Percentiles rank a stretch among this genome's conserved stretches.
These are phyloP conservation scores for Gnetum montanum DNA, from an alignment of 75 land plant species.

Conservation along the genomic window DNA sequence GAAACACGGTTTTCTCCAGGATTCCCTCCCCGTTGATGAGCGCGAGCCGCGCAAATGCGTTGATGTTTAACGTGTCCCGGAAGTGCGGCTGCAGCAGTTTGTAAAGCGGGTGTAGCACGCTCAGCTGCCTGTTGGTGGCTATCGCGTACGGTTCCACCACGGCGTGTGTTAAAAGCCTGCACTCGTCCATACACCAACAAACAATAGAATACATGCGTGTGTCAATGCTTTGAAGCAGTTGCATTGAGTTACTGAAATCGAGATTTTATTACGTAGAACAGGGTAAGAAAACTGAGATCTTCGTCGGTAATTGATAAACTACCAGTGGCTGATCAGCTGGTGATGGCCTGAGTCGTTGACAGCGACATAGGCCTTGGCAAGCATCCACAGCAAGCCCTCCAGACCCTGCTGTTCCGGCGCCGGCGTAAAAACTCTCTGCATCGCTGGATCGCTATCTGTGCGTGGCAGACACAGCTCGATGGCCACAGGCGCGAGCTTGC, in stretches of 20 bases:
- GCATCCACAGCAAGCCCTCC: slow-evolving; percentile 44
- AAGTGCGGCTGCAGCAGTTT: slow-evolving; percentile 65
- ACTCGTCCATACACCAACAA: slow-evolving; percentile 19
- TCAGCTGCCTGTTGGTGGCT: slow-evolving; percentile 58
- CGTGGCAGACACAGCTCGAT: slow-evolving; percentile 33
- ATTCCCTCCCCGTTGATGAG: slow-evolving; percentile 53
- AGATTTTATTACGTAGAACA: background rate
- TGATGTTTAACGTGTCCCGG: slow-evolving; percentile 72
- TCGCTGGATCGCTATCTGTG: background rate
- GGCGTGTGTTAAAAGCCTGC: slow-evolving; percentile 53
- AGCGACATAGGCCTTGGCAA: slow-evolving; percentile 63
- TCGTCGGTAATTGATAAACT: background rate
- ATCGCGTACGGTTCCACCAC: slow-evolving; percentile 65
- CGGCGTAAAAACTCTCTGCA: slow-evolving; percentile 16
- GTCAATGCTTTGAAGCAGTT: background rate
- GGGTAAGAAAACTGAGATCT: background rate
- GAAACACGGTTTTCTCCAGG: slow-evolving; percentile 41
- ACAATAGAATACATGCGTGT: background rate
- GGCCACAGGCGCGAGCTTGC: slow-evolving; percentile 21
- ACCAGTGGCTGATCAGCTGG: slow-evolving; percentile 72
- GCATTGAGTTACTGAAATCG: no score
- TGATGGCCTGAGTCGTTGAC: slow-evolving; percentile 64
- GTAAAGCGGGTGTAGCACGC: slow-evolving; percentile 58
- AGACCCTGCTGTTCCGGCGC: slow-evolving; percentile 32
- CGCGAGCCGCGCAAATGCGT: slow-evolving; percentile 40